Evolutionary conservation across 2,329 filamentous ascomycete species (phyloP).

Genomic region (Xylaria arbuscula): DNA sequence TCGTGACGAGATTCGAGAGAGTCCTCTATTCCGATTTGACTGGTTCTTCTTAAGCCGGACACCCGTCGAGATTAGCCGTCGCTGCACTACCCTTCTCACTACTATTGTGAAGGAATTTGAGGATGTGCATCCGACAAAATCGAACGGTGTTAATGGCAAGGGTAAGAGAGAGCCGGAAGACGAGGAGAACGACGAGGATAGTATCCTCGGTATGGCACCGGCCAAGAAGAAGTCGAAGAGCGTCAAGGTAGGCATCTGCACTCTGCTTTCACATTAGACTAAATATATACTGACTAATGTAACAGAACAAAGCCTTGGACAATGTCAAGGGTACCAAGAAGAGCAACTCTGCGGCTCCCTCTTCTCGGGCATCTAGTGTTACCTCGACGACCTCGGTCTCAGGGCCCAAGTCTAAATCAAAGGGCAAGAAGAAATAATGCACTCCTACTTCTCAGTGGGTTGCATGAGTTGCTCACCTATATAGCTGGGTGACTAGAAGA

Average conservation of each 20-base stretch:
- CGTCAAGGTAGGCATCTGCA: slow-evolving; percentile 75
- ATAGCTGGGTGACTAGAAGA: neutral
- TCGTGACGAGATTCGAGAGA: slow-evolving; percentile 95
- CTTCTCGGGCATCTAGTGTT: slow-evolving; percentile 90
- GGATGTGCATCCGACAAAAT: slow-evolving; percentile 64
- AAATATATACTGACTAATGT: slow-evolving; percentile 33
- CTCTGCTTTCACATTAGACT: neutral
- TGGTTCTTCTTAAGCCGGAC: slow-evolving; percentile 99
- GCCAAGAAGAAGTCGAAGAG: slow-evolving; percentile 95
- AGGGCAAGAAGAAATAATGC: slow-evolving; percentile 64
- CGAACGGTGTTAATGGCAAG: slow-evolving; percentile 73
- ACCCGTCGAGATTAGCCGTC: slow-evolving; percentile 88
- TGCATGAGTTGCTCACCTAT: neutral
- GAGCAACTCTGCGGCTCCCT: slow-evolving; percentile 76
- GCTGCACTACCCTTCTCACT: slow-evolving; percentile 93
- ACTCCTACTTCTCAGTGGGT: slow-evolving; percentile 7
- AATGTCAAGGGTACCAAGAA: slow-evolving; percentile 82
- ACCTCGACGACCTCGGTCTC: slow-evolving; percentile 75
- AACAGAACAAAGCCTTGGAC: slow-evolving; percentile 91
- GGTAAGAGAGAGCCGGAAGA: slow-evolving; percentile 81
- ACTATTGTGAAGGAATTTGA: slow-evolving; percentile 97
- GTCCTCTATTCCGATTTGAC: slow-evolving; percentile 94
- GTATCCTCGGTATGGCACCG: slow-evolving; percentile 81
- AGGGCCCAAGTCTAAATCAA: slow-evolving; percentile 56
- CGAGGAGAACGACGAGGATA: slow-evolving; percentile 86